phyloP scores from a whole-genome alignment of 129 eudicot species.

The Tagetes erecta region DNA sequence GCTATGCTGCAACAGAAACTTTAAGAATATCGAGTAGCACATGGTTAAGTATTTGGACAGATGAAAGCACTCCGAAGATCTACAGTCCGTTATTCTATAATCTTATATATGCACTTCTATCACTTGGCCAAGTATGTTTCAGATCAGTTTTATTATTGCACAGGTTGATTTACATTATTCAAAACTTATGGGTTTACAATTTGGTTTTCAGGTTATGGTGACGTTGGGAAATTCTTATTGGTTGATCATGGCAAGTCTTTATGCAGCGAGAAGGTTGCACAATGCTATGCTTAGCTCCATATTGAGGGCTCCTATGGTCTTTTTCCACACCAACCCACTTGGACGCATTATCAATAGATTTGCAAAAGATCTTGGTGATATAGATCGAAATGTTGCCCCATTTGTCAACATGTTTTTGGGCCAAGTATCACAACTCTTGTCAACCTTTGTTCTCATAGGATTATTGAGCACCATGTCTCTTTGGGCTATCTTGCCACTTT shows the following conservation, averaged over 20 bases:
- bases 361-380: conserved; percentile 90
- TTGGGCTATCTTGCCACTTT: conserved; percentile 98
- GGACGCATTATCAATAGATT: conserved; percentile 93
- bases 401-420: conserved; percentile 71
- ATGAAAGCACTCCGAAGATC: conserved; percentile 58
- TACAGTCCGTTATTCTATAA: conserved; percentile 69
- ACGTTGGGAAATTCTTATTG: conserved; percentile 83
- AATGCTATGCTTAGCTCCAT: conserved; percentile 78
- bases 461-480: conserved; percentile 82
- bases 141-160: background rate
- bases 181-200: conserved; percentile 25
- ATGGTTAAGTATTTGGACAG: conserved; percentile 95
- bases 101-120: conserved; percentile 71
- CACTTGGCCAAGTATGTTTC: conserved; percentile 74
- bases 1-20: conserved; percentile 73
- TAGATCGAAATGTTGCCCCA: conserved; percentile 86
- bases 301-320: conserved; percentile 94
- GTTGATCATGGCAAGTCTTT: conserved; percentile 86
- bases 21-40: conserved; percentile 88
- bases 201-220: conserved; percentile 67
- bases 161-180: background rate
- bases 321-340: conserved; percentile 92
- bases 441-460: conserved; percentile 90
- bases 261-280: conserved; percentile 79
- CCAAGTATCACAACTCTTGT: conserved; percentile 77